Conservation (phyloP, 192 early-diverging fungal species). For the Coemansia sp. region DNA sequence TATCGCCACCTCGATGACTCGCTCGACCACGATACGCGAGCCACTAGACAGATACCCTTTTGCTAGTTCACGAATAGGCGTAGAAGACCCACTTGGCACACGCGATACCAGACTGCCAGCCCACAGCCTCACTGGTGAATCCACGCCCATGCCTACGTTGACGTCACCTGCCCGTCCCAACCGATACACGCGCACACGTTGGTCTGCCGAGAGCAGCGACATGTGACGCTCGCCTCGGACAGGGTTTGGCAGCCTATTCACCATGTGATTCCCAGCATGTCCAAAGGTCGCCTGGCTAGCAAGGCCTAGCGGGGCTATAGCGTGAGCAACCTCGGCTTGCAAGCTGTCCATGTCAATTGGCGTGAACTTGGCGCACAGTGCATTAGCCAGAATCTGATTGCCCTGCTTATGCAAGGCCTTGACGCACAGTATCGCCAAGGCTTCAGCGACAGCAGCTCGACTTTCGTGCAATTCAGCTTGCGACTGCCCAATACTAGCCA, state of each 20-base stretch:
- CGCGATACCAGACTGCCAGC: neutral
- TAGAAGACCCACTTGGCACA: slow-evolving; percentile 5
- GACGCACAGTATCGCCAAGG: slow-evolving; percentile 36
- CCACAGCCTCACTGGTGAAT: slow-evolving; percentile 2
- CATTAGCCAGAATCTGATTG: slow-evolving; percentile 13
- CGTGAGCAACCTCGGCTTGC: slow-evolving; percentile 7
- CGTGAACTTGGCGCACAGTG: slow-evolving; percentile 43
- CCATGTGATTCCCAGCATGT: neutral
- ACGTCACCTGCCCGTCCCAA: slow-evolving; percentile 30
- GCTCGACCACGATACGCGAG: slow-evolving; percentile 31
- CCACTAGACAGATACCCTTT: slow-evolving; percentile 30
- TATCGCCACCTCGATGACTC: slow-evolving; percentile 31
- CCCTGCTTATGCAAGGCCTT: slow-evolving; percentile 41
- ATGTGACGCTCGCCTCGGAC: slow-evolving; percentile 32
- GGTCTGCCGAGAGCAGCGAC: slow-evolving; percentile 36
- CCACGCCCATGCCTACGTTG: neutral
- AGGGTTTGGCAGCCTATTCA: neutral
- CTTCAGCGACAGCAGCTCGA: slow-evolving; percentile 40
- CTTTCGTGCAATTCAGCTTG: slow-evolving; percentile 44
- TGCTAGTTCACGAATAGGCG: slow-evolving; percentile 17
- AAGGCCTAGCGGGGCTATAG: neutral
- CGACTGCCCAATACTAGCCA: slow-evolving; percentile 42
- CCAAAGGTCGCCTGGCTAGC: neutral
- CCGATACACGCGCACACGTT: slow-evolving; percentile 43
- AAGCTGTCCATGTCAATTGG: slow-evolving; percentile 31